Base-by-base conservation (phyloP, 2,329 filamentous ascomycete species). In the Thermomyces lanuginosus region DNA sequence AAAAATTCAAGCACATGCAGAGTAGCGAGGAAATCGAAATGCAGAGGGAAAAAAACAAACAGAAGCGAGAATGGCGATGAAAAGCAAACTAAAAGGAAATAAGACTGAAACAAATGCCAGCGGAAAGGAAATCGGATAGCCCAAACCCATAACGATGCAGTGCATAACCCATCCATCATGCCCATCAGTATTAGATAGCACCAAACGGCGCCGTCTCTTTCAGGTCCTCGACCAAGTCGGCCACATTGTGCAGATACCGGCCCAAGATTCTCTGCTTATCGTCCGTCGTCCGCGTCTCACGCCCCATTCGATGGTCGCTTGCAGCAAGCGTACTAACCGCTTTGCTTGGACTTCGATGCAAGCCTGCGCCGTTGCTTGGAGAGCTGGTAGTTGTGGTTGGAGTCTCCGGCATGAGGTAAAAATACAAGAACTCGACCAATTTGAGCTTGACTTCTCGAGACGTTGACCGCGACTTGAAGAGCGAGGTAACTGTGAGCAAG, bases 381-480 rank as follows among this genome's bases (percentile, higher is more conserved):
- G 50, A 46, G 12, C 48, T 51, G 8, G 44, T 43, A 5, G 36
- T 18, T 4, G 17, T 28, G 10, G 48, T 48, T 1, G 61, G 73
- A 0, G 69, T 71, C 56, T 98, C 89, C 26, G 86, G 84, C 76
- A 95, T 92, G 41, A 98, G 74, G 54, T 95, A 98, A 55, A 95
- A 95, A 62, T 95, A 95, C 27, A 98, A 60, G 48, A 95, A 95
- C 53, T 95, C 89, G 40, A 93, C 76, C n/a, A 92, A 71, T 53
- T 92, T 89, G 46, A 92, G 69, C 60, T 92, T 93, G 38, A 95
- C 84, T 42, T 86, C 80, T 35, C 82, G 73, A 13, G 73, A 73
- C 3, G 86, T 93, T 38, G 74, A 72, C 34, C 82, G 74, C 36
- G 77, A 79, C 54, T 91, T 92, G 69, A 95, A 93, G 26, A 95